Percentiles rank a stretch among this genome's conserved stretches.
Conservation (phyloP, 371 early-diverging fungal species). For the Chytridium lagenaria region DNA sequence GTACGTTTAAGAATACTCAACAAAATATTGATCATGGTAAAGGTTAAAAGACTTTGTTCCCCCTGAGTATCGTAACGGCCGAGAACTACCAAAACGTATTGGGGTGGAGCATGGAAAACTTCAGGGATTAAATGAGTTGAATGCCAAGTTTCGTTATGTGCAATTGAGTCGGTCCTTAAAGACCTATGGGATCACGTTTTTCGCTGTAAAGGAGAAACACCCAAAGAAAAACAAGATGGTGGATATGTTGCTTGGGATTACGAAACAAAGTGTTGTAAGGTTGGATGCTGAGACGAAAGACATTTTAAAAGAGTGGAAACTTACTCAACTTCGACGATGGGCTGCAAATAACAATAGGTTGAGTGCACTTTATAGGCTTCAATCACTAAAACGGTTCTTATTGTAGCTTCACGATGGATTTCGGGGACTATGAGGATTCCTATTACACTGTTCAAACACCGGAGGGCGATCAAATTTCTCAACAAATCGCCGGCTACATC, state of each 20-base stretch:
- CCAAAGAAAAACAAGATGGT: slow-evolving; percentile 52
- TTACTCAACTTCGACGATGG: slow-evolving; percentile 64
- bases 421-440: slow-evolving; percentile 61
- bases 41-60: slow-evolving; percentile 58
- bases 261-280: slow-evolving; percentile 58
- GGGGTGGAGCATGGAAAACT: slow-evolving; percentile 59
- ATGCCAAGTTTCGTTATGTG: slow-evolving; percentile 64
- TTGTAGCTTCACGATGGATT: slow-evolving; percentile 62
- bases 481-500: slow-evolving; percentile 66
- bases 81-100: slow-evolving; percentile 58
- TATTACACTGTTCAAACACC: slow-evolving; percentile 62
- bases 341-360: slow-evolving; percentile 57
- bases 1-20: slow-evolving; percentile 33
- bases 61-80: slow-evolving; percentile 55
- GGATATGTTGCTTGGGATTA: slow-evolving; percentile 57
- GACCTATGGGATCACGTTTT: slow-evolving; percentile 66
- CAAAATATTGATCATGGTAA: not conserved
- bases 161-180: slow-evolving; percentile 60
- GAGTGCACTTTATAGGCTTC: slow-evolving; percentile 11
- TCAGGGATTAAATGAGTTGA: slow-evolving; percentile 57
- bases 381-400: not conserved
- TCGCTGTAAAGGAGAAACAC: slow-evolving; percentile 54
- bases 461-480: slow-evolving; percentile 65
- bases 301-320: slow-evolving; percentile 55
- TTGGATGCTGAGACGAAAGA: slow-evolving; percentile 63